Evolutionary conservation across 345 rosid genomes (phyloP), one percentile per base, ranked within the genome.

Genomic region (Hirschfeldia incana): DNA sequence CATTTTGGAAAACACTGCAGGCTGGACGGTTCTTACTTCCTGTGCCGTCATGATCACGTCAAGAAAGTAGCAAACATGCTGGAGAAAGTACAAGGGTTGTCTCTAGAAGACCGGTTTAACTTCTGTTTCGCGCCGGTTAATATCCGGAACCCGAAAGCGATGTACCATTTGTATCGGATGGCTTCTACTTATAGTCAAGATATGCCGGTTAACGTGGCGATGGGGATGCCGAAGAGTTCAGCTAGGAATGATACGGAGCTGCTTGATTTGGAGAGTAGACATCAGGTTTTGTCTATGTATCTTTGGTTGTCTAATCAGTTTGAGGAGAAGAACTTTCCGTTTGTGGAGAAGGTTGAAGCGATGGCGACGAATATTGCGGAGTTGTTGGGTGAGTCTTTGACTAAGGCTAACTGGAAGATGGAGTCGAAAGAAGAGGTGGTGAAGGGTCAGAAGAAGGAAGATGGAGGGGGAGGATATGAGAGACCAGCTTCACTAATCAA

Each of bases 91-190:
- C 73, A 70, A 32, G 91, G 91, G 28, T 42, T 94, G 67, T 92
- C 98, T 15, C 78, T 94, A 57, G 90, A 89, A 84, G 97, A 94
- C 69, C 89, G 98, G 36, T 94, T 92, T 79, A 91, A 94, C 88
- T 94, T 94, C 83, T 92, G 94, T 77, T 94, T 94, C 76, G 97
- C 98, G 16, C 98, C 98, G 4, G 95, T 92, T 55, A 94, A 92
- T 84, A 34, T 92, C 28, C 86, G 97, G 84, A 94, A 94, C 80
- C 97, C 98, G 30, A 91, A 88, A 81, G 92, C 97, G 2, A 91
- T 92, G 98, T 85, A 91, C 74, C 92, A 94, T 85, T 89, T 94
- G 15, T 83, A 83, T 46, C 80, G 90, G 69, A 92, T 94, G 76
- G 97, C 97, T 64, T 85, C 91, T 26, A 73, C 85, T 15, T 94